Evolutionary conservation across 805 yeast species (phyloP), one percentile per base, ranked within the genome.

Genomic region (Yamadazyma laniorum): DNA sequence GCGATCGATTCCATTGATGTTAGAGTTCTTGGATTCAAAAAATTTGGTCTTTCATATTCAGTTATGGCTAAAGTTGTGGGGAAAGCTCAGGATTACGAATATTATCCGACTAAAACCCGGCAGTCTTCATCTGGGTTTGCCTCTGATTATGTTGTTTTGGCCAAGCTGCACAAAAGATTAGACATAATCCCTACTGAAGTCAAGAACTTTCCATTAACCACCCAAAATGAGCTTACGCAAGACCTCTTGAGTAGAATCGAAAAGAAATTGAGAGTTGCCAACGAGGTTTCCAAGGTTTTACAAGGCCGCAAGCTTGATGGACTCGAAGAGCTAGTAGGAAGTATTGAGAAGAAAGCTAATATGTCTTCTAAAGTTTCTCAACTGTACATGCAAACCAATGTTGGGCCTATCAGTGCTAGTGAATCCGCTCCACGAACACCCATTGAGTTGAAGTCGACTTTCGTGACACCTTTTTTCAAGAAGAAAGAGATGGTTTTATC

Each of bases 11-110:
- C 9, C 23, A 21, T 7, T 3, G 53, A 55, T 40, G 37, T 58
- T 4, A 53, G 51, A 21, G 71, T 65, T 47, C 58, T 64, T 29
- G 46, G 58, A 1, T 49, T 50, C 26, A 15, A 49, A 16, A 55
- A 59, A 36, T 37, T 66, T 5, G 43, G 57, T 5, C 47, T 60
- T 8, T 45, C 51, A 23, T 67, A 67, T 39, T 59, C 58, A 4
- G 65, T 67, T 0, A 44, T 53, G 45, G 62, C 64, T 2, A 55
- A 68, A 44, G 60, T 67, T 40, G 59, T 67, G 36, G 72, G 72
- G 29, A 52, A 61, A 31, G 60, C 62, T 11, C 55, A 64, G n/a
- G 49, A 51, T 26, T 63, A 61, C 48, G 50, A 53, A 15, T 61
- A 49, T 11, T 38, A 41, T 37, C 29, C 21, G 31, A 35, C 8